Evolutionary conservation across 1,284 basidiomycete genomes (phyloP).

Genomic region (Tylopilus orsonianus): DNA sequence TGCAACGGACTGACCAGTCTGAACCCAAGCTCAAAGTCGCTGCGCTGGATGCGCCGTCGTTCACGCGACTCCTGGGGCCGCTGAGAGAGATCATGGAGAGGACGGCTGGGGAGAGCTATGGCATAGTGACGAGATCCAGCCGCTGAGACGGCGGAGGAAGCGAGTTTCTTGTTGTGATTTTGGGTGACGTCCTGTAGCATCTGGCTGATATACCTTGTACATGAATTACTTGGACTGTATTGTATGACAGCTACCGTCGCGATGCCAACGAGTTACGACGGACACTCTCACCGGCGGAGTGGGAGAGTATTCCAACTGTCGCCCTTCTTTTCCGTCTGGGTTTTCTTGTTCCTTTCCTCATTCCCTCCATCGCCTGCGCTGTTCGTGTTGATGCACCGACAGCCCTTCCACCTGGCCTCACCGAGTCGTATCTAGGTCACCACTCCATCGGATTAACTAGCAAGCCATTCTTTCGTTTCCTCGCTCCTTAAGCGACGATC

Average conservation of each 20-base stretch:
- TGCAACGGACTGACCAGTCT: constrained; percentile 49
- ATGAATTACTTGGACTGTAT: constrained; percentile 1
- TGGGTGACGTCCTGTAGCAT: constrained; percentile 11
- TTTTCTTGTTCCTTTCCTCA: background rate
- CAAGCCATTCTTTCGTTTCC: constrained; percentile 26
- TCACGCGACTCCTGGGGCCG: constrained; percentile 92
- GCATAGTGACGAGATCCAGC: constrained; percentile 27
- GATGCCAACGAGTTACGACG: constrained; percentile 31
- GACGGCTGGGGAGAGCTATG: constrained; percentile 63
- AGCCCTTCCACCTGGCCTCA: background rate
- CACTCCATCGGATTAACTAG: background rate
- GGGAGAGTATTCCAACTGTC: constrained; percentile 6
- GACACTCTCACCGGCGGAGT: constrained; percentile 10
- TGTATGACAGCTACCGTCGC: constrained; percentile 19
- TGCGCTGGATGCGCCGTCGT: constrained; percentile 90
- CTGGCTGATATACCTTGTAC: constrained; percentile 9
- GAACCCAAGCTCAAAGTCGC: constrained; percentile 84
- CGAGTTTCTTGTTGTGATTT: constrained; percentile 3
- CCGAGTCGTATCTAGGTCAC: background rate
- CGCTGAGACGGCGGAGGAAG: constrained; percentile 21
- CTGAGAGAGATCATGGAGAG: constrained; percentile 86
- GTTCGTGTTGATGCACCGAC: constrained; percentile 15
- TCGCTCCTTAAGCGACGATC: constrained; percentile 21
- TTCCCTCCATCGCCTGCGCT: background rate
- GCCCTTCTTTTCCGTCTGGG: background rate